Conservation (phyloP, 371 early-diverging fungal species). For the Syncephalastrum racemosum region DNA sequence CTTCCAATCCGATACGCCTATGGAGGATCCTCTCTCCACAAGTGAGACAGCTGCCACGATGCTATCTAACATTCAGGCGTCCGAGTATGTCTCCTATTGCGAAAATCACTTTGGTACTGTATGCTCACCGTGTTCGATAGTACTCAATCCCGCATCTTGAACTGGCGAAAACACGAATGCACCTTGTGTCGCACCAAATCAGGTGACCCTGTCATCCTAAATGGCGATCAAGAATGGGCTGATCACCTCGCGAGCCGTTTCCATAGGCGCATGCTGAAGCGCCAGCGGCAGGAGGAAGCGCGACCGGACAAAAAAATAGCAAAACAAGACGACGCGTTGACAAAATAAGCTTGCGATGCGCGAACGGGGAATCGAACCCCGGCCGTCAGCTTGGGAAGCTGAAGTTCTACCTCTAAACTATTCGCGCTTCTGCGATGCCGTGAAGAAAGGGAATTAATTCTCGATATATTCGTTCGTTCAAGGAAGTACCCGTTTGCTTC, state of each 20-base stretch:
- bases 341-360: conserved; percentile 13
- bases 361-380: conserved; percentile 48
- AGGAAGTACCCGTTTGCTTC: too few relatives aligned
- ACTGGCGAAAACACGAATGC: conserved; percentile 66
- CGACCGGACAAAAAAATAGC: too few relatives aligned
- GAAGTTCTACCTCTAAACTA: conserved; percentile 49
- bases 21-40: conserved; percentile 43
- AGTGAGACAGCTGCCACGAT: conserved; percentile 38
- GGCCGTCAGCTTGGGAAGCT: conserved; percentile 50
- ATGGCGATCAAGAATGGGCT: conserved; percentile 71
- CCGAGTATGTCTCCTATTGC: conserved; percentile 28
- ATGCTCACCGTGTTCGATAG: conserved; percentile 16
- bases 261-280: conserved; percentile 55
- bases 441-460: too few relatives aligned
- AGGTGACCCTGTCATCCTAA: conserved; percentile 53
- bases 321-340: too few relatives aligned
- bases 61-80: conserved; percentile 24
- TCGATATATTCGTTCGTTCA: too few relatives aligned
- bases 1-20: conserved; percentile 24
- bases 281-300: conserved; percentile 5
- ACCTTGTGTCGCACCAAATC: conserved; percentile 51
- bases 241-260: conserved; percentile 62
- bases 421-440: conserved; percentile 11
- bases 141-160: conserved; percentile 48
- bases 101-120: background rate